Conservation (phyloP, 2,329 filamentous ascomycete species). For the Colletotrichum orchidophilum region DNA sequence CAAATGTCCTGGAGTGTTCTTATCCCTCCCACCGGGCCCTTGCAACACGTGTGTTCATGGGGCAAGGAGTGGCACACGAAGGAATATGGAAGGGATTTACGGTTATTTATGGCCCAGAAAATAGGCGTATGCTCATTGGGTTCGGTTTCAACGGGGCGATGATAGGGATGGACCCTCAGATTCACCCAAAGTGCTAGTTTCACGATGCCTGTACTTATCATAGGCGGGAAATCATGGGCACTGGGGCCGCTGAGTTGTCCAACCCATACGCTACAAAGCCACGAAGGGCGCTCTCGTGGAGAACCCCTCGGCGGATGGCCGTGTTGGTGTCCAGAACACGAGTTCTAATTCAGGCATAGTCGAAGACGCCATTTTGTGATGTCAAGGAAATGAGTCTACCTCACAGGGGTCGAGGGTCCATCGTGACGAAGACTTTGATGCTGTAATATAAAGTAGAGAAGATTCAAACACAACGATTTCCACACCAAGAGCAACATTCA, state of each 20-base stretch:
- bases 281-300: neutral
- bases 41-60: neutral
- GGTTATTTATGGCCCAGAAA: neutral
- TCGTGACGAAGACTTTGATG: neutral
- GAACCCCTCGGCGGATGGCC: neutral
- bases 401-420: neutral
- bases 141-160: neutral
- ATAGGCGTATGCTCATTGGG: accelerated
- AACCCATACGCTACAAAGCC: neutral
- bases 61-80: neutral
- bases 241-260: neutral
- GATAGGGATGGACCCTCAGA: neutral
- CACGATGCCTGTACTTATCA: neutral
- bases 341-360: neutral
- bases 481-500: neutral
- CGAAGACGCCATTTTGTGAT: neutral
- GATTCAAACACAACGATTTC: neutral
- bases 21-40: neutral
- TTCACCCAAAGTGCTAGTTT: neutral
- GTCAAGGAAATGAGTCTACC: accelerated
- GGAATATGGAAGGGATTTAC: neutral
- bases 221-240: neutral
- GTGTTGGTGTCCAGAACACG: neutral
- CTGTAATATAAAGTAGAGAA: neutral
- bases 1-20: neutral